Conservation (phyloP, 306 rosid genomes). For the Oemleria cerasiformis region DNA sequence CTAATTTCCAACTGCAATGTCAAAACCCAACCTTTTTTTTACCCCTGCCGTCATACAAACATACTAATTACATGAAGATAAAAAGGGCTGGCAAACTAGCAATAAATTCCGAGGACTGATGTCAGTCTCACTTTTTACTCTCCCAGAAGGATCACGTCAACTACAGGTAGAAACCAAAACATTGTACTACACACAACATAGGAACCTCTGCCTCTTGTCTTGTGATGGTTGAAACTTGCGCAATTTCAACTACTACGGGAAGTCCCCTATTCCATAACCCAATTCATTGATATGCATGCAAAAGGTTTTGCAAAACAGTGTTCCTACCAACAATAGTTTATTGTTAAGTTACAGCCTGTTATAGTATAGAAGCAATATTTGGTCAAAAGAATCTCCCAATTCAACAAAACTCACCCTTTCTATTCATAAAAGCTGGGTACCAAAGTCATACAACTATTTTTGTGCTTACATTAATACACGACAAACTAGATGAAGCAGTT, state of each 20-base stretch:
- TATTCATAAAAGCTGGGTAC: background rate
- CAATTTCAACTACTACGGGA: background rate
- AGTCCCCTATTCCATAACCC: background rate
- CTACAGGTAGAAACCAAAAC: background rate
- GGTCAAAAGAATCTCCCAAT: background rate
- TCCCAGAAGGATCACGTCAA: background rate
- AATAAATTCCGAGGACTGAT: background rate
- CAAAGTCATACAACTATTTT: background rate
- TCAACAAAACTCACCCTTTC: background rate
- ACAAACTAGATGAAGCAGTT: background rate
- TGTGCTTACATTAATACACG: background rate
- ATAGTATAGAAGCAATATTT: constrained; percentile 1
- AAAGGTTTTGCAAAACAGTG: background rate
- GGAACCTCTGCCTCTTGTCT: background rate
- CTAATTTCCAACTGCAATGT: background rate
- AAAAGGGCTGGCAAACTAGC: background rate
- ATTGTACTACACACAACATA: background rate
- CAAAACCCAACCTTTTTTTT: background rate
- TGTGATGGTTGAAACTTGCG: background rate
- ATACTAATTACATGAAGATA: background rate
- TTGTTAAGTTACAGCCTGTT: background rate
- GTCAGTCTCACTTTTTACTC: background rate
- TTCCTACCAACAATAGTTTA: background rate
- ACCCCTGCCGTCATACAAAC: background rate
- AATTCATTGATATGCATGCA: background rate